phyloP scores from a whole-genome alignment of 129 eudicot species.

The Arctium minus region DNA sequence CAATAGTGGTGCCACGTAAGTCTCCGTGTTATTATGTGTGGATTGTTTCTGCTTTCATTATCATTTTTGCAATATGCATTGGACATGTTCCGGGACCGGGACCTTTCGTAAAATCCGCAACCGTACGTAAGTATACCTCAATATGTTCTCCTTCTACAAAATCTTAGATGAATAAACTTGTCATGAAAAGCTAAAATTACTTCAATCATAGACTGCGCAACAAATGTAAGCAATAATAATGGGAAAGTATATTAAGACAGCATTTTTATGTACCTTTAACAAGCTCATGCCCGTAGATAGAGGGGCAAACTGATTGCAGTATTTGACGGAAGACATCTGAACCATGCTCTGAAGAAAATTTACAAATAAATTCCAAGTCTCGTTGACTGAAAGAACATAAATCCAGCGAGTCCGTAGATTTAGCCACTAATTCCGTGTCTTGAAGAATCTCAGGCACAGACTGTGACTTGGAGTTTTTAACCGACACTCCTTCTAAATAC shows the following conservation, averaged over 20 bases:
- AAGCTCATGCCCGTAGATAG: constrained; percentile 98
- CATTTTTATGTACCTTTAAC: constrained; percentile 65
- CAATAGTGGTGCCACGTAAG: too few species aligned
- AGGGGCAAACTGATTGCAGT: constrained; percentile 91
- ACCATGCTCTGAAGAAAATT: constrained; percentile 68
- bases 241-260: not conserved
- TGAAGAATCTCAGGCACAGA: constrained; percentile 43
- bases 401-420: constrained; percentile 59
- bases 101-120: too few species aligned
- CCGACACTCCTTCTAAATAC: constrained; percentile 86
- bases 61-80: too few species aligned
- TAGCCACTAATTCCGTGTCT: constrained; percentile 35
- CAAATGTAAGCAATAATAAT: not conserved
- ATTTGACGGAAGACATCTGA: constrained; percentile 80
- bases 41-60: too few species aligned
- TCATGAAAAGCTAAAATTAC: not conserved
- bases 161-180: not conserved
- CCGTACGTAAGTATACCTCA: not conserved
- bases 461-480: constrained; percentile 80
- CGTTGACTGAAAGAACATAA: constrained; percentile 76
- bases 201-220: not conserved
- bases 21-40: too few species aligned
- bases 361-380: constrained; percentile 76
- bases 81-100: too few species aligned
- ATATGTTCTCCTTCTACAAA: not conserved